Percentiles rank a stretch among this genome's conserved stretches.
Evolutionary conservation across 140 eudicot genomes (phyloP).

Genomic region (Stevia rebaudiana): DNA sequence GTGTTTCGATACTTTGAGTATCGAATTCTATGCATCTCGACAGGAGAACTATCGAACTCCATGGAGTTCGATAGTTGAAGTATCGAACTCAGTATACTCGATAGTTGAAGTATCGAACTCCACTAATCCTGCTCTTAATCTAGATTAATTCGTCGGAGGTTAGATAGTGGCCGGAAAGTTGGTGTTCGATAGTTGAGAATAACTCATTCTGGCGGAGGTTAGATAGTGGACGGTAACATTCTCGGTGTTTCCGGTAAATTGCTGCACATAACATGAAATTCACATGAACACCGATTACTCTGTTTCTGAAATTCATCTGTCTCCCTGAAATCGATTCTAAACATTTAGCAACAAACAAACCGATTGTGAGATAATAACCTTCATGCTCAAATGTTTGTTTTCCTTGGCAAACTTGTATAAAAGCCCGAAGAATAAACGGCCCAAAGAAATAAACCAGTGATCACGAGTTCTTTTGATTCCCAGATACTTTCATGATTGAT

Average conservation of each 20-base stretch:
- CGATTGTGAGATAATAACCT: conserved; percentile 45
- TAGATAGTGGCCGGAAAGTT: too few species aligned
- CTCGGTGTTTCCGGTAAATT: conserved; percentile 51
- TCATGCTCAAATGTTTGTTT: conserved; percentile 37
- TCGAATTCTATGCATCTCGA: too few species aligned
- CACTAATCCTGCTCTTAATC: too few species aligned
- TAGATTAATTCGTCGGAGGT: too few species aligned
- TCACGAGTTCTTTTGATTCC: conserved; percentile 41
- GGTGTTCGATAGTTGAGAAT: too few species aligned
- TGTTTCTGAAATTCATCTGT: conserved; percentile 48
- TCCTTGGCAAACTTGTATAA: conserved; percentile 56
- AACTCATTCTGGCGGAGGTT: conserved; percentile 37
- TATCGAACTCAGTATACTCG: too few species aligned
- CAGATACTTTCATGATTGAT: conserved; percentile 39
- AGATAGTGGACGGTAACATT: too few species aligned
- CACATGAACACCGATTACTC: conserved; percentile 58
- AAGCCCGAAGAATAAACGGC: conserved; percentile 61
- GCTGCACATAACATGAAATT: conserved; percentile 59
- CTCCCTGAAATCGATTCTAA: conserved; percentile 61
- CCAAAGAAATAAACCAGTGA: conserved; percentile 50
- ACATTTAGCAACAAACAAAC: conserved; percentile 45
- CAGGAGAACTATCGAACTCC: too few species aligned
- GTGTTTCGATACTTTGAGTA: too few species aligned
- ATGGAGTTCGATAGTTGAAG: too few species aligned
- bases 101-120: too few species aligned